Conservation (phyloP, 495 filamentous ascomycete species). For the Hypoxylon fragiforme region DNA sequence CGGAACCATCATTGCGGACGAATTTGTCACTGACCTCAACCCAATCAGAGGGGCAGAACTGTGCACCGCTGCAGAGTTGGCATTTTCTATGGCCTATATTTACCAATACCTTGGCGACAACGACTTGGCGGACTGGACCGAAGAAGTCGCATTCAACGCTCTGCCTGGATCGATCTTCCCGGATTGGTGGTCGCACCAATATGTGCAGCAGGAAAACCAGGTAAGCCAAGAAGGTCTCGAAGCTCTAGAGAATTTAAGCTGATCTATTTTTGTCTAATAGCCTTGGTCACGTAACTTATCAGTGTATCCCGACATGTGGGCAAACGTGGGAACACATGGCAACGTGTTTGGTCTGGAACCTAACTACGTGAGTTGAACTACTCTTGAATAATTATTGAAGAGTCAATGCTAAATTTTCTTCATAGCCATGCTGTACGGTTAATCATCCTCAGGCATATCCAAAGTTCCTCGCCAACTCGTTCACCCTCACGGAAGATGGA, state of each 20-base stretch:
- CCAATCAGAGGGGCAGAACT: slow-evolving; percentile 39
- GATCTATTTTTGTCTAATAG: slow-evolving; percentile 8
- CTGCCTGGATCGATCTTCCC: slow-evolving; percentile 58
- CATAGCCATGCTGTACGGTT: slow-evolving; percentile 62
- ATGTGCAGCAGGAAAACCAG: slow-evolving; percentile 62
- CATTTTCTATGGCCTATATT: slow-evolving; percentile 40
- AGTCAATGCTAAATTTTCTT: too few species aligned
- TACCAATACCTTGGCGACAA: slow-evolving; percentile 50
- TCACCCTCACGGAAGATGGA: slow-evolving; percentile 37
- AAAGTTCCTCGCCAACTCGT: slow-evolving; percentile 54
- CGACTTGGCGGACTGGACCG: slow-evolving; percentile 59
- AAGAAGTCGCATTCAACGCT: slow-evolving; percentile 63
- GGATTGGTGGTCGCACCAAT: slow-evolving; percentile 66
- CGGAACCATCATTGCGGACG: slow-evolving; percentile 39
- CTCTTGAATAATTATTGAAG: slow-evolving; percentile 12
- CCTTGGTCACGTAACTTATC: slow-evolving; percentile 49
- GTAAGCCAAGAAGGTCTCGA: slow-evolving; percentile 33
- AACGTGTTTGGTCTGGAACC: slow-evolving; percentile 52
- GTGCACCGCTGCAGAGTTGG: slow-evolving; percentile 39
- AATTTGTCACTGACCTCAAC: slow-evolving; percentile 38
- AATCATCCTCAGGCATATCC: slow-evolving; percentile 64
- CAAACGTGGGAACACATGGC: slow-evolving; percentile 49
- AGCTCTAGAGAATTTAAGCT: background rate
- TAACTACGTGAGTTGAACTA: slow-evolving; percentile 33
- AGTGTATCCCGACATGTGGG: slow-evolving; percentile 51